A percentile compares a stretch with the other conserved stretches of the same genome.
These are phyloP conservation scores for Dothistroma pini DNA, from an alignment of 2,329 filamentous ascomycete species.

Conservation along the genomic window DNA sequence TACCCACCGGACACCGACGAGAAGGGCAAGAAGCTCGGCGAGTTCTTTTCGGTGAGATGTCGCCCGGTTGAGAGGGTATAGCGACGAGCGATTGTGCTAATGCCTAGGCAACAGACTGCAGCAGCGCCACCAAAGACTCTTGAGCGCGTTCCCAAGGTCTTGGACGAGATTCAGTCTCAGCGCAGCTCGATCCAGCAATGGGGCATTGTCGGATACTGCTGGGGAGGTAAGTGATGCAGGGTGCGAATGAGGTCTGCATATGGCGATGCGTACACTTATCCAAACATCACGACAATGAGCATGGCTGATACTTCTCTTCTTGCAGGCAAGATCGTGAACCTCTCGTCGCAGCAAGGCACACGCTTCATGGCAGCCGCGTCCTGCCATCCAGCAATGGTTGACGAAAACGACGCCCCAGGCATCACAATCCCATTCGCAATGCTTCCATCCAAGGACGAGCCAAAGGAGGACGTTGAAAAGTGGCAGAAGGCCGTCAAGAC, in stretches of 20 bases:
- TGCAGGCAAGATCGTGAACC: slow-evolving; percentile 52
- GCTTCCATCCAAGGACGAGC: slow-evolving; percentile 57
- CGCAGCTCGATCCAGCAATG: slow-evolving; percentile 50
- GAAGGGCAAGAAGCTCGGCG: slow-evolving; percentile 56
- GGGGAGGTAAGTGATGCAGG: slow-evolving; percentile 38
- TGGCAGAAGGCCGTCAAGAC: slow-evolving; percentile 49
- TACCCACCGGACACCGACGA: slow-evolving; percentile 53
- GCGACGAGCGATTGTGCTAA: slow-evolving; percentile 5
- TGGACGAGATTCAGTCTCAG: slow-evolving; percentile 52
- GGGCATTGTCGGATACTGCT: slow-evolving; percentile 61
- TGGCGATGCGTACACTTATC: neutral
- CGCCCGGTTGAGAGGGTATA: neutral
- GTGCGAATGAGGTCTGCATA: neutral
- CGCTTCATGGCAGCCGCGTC: slow-evolving; percentile 56
- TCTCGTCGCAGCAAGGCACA: slow-evolving; percentile 50
- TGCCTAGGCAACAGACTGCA: slow-evolving; percentile 35
- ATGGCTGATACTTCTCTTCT: slow-evolving; percentile 20
- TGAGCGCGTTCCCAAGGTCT: slow-evolving; percentile 52
- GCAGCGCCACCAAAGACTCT: slow-evolving; percentile 58
- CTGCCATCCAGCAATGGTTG: slow-evolving; percentile 59
- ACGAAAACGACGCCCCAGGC: slow-evolving; percentile 53
- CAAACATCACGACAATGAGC: slow-evolving; percentile 18
- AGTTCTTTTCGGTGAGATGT: slow-evolving; percentile 49
- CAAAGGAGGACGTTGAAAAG: slow-evolving; percentile 48
- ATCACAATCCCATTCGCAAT: slow-evolving; percentile 56